These are phyloP conservation scores for Globisporangium carolinianum DNA, from an alignment of 352 stramenopile genomes.

Conservation along the genomic window DNA sequence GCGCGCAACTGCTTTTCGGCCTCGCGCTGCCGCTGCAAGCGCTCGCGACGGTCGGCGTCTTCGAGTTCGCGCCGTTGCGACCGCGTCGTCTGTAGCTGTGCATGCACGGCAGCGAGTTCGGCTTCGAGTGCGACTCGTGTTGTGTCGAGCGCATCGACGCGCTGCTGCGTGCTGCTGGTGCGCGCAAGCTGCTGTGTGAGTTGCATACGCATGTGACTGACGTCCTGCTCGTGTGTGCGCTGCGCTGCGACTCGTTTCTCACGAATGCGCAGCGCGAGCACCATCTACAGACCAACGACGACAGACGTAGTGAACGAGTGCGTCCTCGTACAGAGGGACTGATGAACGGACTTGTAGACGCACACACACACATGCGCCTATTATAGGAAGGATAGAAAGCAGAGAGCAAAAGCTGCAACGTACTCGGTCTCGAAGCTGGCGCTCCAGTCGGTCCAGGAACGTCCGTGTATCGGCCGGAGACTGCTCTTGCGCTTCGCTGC, in stretches of 20 bases:
- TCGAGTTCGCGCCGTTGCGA: constrained; percentile 39
- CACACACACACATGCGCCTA: no score
- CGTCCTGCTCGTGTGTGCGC: constrained; percentile 22
- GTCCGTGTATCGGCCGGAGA: no score
- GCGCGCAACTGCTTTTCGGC: constrained; percentile 36
- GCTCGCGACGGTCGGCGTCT: constrained; percentile 31
- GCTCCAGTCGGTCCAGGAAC: constrained; percentile 5
- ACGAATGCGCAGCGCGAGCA: constrained; percentile 28
- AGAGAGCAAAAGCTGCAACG: neutral
- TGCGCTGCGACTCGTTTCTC: constrained; percentile 19
- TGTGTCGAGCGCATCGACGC: constrained; percentile 17
- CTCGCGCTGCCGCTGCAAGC: constrained; percentile 33
- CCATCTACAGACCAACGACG: constrained; percentile 20
- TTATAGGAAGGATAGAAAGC: no score
- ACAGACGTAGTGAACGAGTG: neutral
- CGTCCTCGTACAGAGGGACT: neutral
- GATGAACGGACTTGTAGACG: no score
- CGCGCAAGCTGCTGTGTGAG: constrained; percentile 6
- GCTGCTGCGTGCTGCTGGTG: constrained; percentile 17
- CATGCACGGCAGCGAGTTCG: constrained; percentile 22
- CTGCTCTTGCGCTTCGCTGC: neutral
- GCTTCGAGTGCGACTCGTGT: constrained; percentile 26
- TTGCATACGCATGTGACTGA: constrained; percentile 15
- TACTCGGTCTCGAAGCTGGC: constrained; percentile 2
- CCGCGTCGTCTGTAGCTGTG: constrained; percentile 17